Percentiles rank a stretch among this genome's conserved stretches.
These are phyloP conservation scores for Monascus purpureus DNA, from an alignment of 495 filamentous ascomycete species.

Conservation along the genomic window DNA sequence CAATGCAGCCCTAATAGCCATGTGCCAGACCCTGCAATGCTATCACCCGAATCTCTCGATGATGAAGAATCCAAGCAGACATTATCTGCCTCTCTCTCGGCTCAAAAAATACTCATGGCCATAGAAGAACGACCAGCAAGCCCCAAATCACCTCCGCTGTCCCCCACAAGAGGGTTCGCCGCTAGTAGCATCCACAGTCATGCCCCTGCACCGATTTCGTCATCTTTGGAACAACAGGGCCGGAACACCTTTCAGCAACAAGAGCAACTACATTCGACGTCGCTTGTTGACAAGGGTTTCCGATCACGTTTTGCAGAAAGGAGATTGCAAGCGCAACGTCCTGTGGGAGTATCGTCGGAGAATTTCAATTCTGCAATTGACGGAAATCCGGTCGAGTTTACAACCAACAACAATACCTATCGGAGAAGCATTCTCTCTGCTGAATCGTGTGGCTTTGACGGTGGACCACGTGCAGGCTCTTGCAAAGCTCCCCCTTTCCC, in stretches of 20 bases:
- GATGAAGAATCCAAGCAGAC: background rate
- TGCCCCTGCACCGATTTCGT: conserved; percentile 1
- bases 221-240: no score
- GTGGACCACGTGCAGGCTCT: no score
- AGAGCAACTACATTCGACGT: conserved; percentile 2
- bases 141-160: background rate
- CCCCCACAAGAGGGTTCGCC: conserved; percentile 1
- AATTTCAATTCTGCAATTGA: conserved; percentile 1
- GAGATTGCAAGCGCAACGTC: conserved; percentile 5
- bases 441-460: no score
- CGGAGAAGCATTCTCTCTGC: no score
- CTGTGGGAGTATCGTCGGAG: conserved; percentile 3
- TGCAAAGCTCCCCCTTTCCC: no score
- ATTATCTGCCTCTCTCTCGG: background rate
- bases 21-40: background rate
- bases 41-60: background rate
- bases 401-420: no score
- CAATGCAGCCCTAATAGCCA: no score
- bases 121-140: background rate
- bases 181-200: conserved; percentile 4
- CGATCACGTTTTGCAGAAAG: conserved; percentile 15
- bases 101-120: background rate
- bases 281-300: conserved; percentile 18
- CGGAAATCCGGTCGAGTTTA: background rate
- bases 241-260: no score